Base-by-base conservation (phyloP, 495 filamentous ascomycete genomes). In the Lentithecium fluviatile region DNA sequence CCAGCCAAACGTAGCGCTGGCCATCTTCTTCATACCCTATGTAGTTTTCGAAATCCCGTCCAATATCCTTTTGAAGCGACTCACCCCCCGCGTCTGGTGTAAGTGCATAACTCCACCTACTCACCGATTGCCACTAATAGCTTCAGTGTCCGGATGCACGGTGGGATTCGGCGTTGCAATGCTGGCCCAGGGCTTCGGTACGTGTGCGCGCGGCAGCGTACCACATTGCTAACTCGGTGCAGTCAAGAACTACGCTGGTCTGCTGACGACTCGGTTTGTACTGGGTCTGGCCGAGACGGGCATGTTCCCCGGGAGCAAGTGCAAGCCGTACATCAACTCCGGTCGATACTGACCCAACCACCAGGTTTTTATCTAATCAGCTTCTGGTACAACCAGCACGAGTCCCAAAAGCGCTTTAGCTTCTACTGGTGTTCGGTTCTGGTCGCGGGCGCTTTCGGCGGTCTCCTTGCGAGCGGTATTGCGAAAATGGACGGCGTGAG, bases 1-100 rank as follows among this genome's bases (percentile, higher is more conserved):
- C 26, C 52, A 63, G 20, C 29, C 45, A 2, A 63, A 63, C 26
- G 57, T 62, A 29, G 51, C 55, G 8, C 64, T 69, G 11, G 64
- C 64, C 2, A 69, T 77, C 2, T 73, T 76, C 60, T 76, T 75
- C 58, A 60, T 76, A 21, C 71, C 74, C 11, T 75, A 74, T 29
- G 45, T 62, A 26, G 7, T 68, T 23, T 64, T 64, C 36, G 60
- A 64, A 45, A 48, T 64, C 47, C 65, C 69, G 13, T 52, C 61
- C 21, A 70, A 68, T 42, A 7, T 70, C 21, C 17, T 69, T 0
- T 20, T 70, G 36, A 62, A 49, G 37, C 34, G 17, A 34, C 42
- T 60, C 8, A 58, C 5, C 7, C 48, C 62, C 24, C 56, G 21
- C 36, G 15, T 56, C 19, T 40, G 34, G 50, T 37, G 46, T 49